Conservation (phyloP, 1,139 yeast species). For the Candida sp. region DNA sequence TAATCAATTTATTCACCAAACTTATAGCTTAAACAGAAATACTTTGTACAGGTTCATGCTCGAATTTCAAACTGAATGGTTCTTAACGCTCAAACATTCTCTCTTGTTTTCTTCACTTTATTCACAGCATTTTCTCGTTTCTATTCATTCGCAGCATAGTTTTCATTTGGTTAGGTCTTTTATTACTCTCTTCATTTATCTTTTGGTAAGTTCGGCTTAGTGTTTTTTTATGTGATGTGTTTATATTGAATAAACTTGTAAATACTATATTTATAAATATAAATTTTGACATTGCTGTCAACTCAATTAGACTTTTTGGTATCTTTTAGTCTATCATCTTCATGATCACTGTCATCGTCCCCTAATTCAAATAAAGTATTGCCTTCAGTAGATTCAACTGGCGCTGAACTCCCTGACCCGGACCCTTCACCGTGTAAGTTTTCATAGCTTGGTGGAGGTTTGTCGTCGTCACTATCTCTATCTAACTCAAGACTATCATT, state of each 20-base stretch:
- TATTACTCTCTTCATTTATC: too few relatives aligned
- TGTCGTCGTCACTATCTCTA: constrained; percentile 12
- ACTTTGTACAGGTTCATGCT: too few relatives aligned
- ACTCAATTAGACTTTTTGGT: constrained; percentile 5
- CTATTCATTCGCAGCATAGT: too few relatives aligned
- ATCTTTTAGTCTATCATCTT: constrained; percentile 27
- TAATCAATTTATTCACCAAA: too few relatives aligned
- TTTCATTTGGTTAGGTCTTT: too few relatives aligned
- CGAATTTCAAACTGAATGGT: too few relatives aligned
- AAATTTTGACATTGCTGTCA: background rate
- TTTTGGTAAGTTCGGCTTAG: too few relatives aligned
- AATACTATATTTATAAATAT: background rate
- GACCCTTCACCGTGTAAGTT: constrained; percentile 9
- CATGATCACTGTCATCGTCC: constrained; percentile 24
- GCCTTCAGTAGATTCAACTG: constrained; percentile 11
- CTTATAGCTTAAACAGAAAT: too few relatives aligned
- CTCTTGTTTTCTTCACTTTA: too few relatives aligned
- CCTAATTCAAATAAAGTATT: constrained; percentile 39
- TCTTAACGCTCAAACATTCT: too few relatives aligned
- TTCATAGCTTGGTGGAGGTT: constrained; percentile 25
- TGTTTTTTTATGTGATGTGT: too few relatives aligned
- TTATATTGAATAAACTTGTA: background rate
- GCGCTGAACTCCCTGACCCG: constrained; percentile 4
- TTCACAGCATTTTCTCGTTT: too few relatives aligned
- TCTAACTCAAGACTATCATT: constrained; percentile 36